phyloP scores from a whole-genome alignment of 2,329 filamentous ascomycete species.

The Aschersonia sp. region DNA sequence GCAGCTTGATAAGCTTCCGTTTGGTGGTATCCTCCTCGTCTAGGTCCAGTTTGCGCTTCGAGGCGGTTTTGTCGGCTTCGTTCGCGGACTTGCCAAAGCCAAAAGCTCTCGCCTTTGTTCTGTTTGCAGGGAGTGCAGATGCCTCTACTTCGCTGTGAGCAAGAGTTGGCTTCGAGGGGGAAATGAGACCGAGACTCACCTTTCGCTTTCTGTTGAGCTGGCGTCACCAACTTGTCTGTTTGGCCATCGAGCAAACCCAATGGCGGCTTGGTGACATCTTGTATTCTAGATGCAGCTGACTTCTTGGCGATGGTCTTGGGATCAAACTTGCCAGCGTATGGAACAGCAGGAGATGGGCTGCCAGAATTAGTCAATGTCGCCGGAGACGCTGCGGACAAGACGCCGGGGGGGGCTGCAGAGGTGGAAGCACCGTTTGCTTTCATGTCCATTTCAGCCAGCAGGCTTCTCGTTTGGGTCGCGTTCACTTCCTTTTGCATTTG shows the following conservation, averaged over 20 bases:
- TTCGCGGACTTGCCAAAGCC: conserved; percentile 57
- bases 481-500: conserved; percentile 57
- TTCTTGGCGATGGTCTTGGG: conserved; percentile 79
- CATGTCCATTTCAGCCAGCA: conserved; percentile 60
- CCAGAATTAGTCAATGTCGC: conserved; percentile 26
- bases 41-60: conserved; percentile 66
- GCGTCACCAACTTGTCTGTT: conserved; percentile 17
- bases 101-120: conserved; percentile 67
- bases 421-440: conserved; percentile 39
- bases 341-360: conserved; percentile 34
- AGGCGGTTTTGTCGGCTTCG: conserved; percentile 50
- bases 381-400: conserved; percentile 35
- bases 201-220: conserved; percentile 17
- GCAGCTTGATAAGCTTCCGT: conserved; percentile 83
- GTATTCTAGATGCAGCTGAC: conserved; percentile 44
- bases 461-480: conserved; percentile 48
- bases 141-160: conserved; percentile 16
- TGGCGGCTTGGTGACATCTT: conserved; percentile 32
- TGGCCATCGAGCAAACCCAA: conserved; percentile 32
- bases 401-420: conserved; percentile 33
- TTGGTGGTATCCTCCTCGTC: conserved; percentile 78
- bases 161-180: neutral
- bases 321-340: conserved; percentile 70
- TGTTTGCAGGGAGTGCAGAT: conserved; percentile 49
- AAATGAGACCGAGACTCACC: conserved; percentile 16